These are phyloP conservation scores for Sporothrix curviconia DNA, from an alignment of 2,329 filamentous ascomycete genomes.

Conservation along the genomic window DNA sequence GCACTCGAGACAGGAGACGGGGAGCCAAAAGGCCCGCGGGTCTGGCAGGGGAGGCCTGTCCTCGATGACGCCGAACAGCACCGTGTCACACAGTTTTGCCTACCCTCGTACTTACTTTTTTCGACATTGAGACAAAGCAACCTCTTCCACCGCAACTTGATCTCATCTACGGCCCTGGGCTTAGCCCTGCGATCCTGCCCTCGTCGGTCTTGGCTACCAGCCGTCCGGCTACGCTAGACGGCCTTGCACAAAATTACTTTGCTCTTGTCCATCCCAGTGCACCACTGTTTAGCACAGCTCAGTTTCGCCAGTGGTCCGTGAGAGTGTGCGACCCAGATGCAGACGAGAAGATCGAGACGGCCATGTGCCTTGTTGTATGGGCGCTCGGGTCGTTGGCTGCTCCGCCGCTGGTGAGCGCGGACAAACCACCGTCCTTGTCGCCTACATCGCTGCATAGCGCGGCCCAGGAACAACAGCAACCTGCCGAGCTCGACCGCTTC, in stretches of 20 bases:
- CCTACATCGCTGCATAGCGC: neutral
- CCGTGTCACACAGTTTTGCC: neutral
- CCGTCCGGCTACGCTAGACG: conserved; percentile 26
- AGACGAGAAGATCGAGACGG: conserved; percentile 24
- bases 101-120: conserved; percentile 30
- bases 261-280: conserved; percentile 30
- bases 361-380: conserved; percentile 33
- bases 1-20: neutral
- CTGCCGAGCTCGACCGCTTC: conserved; percentile 23
- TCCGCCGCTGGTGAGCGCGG: too few species aligned
- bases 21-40: neutral
- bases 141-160: conserved; percentile 28
- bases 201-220: conserved; percentile 10
- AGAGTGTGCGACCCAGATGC: conserved; percentile 23
- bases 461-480: neutral
- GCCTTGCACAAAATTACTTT: conserved; percentile 29
- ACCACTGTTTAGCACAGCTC: conserved; percentile 28
- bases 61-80: too few species aligned
- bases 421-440: neutral
- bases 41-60: too few species aligned
- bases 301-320: conserved; percentile 26
- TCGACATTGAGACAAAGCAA: conserved; percentile 28
- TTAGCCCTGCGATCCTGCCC: neutral
- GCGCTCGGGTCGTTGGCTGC: conserved; percentile 25
- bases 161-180: conserved; percentile 19